phyloP scores from a whole-genome alignment of 192 early-diverging fungal species.

The Geranomyces variabilis region DNA sequence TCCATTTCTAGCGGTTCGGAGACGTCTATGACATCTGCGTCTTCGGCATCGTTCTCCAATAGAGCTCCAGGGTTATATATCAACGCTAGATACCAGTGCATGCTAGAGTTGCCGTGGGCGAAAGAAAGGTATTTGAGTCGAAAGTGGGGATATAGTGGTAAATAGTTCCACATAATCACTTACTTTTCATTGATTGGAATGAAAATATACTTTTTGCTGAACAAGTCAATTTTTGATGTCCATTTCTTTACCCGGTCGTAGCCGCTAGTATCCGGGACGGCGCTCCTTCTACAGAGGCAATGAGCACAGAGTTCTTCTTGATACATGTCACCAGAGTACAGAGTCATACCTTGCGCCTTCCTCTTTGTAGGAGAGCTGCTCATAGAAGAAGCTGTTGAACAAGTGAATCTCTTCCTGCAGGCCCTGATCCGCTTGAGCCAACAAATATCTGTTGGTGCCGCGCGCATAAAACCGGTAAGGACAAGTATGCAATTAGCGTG shows the following conservation, averaged over 20 bases:
- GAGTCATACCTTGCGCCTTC: neutral
- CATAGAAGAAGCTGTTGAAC: slow-evolving; percentile 86
- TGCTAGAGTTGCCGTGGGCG: slow-evolving; percentile 37
- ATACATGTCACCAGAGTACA: neutral
- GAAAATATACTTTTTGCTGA: slow-evolving; percentile 75
- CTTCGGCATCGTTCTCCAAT: slow-evolving; percentile 6
- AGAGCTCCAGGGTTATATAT: slow-evolving; percentile 71
- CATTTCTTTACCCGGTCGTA: slow-evolving; percentile 76
- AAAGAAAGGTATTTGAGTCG: neutral
- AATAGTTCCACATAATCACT: slow-evolving; percentile 17
- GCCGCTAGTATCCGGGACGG: slow-evolving; percentile 41
- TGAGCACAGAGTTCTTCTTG: neutral
- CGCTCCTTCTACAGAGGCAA: slow-evolving; percentile 15
- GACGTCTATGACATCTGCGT: neutral
- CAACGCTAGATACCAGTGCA: slow-evolving; percentile 89
- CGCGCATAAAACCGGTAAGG: neutral
- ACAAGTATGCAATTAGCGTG: neutral
- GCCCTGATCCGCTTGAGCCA: neutral
- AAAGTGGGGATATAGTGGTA: neutral
- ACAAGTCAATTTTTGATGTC: slow-evolving; percentile 77
- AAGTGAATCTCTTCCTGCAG: slow-evolving; percentile 60
- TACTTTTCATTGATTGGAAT: slow-evolving; percentile 88
- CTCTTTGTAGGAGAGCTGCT: slow-evolving; percentile 55
- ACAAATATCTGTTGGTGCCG: slow-evolving; percentile 6
- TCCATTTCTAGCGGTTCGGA: no score